These are phyloP conservation scores for Mycena vitilis DNA, from an alignment of 768 basidiomycete genomes.

Conservation along the genomic window DNA sequence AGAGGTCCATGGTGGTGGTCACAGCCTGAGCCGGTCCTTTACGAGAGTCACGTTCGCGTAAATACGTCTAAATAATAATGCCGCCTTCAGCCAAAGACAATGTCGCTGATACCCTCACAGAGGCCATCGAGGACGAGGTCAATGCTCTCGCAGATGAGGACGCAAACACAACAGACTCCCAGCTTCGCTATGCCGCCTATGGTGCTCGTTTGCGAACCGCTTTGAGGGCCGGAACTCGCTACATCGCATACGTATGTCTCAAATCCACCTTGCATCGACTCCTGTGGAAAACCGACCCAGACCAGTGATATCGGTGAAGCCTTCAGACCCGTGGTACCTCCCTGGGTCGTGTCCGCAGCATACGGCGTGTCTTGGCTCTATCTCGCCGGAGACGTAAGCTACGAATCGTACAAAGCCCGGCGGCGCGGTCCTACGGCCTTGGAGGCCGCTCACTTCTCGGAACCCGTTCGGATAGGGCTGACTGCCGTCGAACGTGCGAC, in stretches of 20 bases:
- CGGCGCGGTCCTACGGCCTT: conserved; percentile 72
- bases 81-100: conserved; percentile 42
- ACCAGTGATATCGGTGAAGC: conserved; percentile 88
- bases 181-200: conserved; percentile 80
- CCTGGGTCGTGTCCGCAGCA: conserved; percentile 77
- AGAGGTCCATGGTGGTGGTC: conserved; percentile 15
- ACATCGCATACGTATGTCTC: conserved; percentile 78
- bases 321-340: conserved; percentile 82
- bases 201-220: conserved; percentile 83
- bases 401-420: conserved; percentile 85
- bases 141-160: conserved; percentile 71
- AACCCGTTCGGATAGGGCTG: conserved; percentile 74
- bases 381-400: conserved; percentile 80
- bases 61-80: no score
- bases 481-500: conserved; percentile 81
- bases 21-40: neutral
- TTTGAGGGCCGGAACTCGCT: conserved; percentile 73
- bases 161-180: conserved; percentile 75
- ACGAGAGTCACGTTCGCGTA: conserved; percentile 16
- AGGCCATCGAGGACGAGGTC: conserved; percentile 61
- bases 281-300: conserved; percentile 49
- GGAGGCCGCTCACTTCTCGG: conserved; percentile 77
- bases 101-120: conserved; percentile 41
- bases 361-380: conserved; percentile 89
- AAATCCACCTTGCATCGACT: conserved; percentile 1